A percentile compares a stretch with the other conserved stretches of the same genome.
These are phyloP conservation scores for Cercospora janseana DNA, from an alignment of 2,329 filamentous ascomycete genomes.

Conservation along the genomic window DNA sequence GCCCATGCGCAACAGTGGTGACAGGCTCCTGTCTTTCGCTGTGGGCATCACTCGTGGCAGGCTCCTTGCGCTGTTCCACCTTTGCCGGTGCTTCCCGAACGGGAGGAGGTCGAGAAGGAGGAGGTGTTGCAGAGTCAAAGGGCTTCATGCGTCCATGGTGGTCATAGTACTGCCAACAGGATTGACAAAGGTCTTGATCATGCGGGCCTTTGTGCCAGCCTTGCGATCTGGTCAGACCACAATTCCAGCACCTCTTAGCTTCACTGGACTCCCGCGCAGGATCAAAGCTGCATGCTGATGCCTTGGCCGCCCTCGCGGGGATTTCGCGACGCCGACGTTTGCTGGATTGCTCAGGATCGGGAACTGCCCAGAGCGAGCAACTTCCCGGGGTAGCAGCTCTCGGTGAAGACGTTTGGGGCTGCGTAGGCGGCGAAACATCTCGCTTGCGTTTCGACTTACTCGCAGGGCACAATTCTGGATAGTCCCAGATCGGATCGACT, in stretches of 20 bases:
- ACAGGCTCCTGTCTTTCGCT: no score
- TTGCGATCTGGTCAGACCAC: slow-evolving; percentile 26
- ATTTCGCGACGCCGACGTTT: slow-evolving; percentile 13
- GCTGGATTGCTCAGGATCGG: slow-evolving; percentile 2
- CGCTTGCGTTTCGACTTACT: slow-evolving; percentile 16
- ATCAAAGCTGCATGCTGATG: slow-evolving; percentile 12
- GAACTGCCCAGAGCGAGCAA: slow-evolving; percentile 26
- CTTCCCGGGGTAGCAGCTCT: slow-evolving; percentile 17
- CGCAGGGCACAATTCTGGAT: slow-evolving; percentile 27
- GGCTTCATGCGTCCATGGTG: slow-evolving; percentile 33
- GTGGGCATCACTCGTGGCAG: not conserved
- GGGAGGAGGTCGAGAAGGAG: no score
- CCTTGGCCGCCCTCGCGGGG: not conserved
- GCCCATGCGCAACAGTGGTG: no score
- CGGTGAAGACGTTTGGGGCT: slow-evolving; percentile 16
- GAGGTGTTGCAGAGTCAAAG: slow-evolving; percentile 26
- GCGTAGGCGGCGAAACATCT: slow-evolving; percentile 15
- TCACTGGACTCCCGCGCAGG: slow-evolving; percentile 5
- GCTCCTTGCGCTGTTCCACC: no score
- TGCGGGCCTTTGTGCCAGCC: slow-evolving; percentile 32
- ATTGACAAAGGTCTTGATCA: slow-evolving; percentile 32
- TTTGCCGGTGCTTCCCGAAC: no score
- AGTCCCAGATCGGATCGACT: slow-evolving; percentile 31
- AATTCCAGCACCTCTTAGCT: slow-evolving; percentile 32
- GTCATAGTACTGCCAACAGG: slow-evolving; percentile 35